Evolutionary conservation across 2,329 filamentous ascomycete genomes (phyloP).

Genomic region (Hypoxylon sp.): DNA sequence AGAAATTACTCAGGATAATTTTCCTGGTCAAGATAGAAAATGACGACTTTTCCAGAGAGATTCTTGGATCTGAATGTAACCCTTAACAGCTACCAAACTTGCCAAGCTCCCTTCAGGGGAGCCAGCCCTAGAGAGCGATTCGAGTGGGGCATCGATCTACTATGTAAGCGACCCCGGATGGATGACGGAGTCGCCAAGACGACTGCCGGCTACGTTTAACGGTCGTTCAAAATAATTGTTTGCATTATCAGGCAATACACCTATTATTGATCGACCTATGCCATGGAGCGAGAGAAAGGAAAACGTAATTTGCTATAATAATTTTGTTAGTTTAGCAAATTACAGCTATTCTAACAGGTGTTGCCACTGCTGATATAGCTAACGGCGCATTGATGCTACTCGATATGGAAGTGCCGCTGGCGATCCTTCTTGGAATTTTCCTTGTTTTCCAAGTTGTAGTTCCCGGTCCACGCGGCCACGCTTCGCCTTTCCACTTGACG

Average conservation of each 20-base stretch:
- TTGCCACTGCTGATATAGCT: conserved; percentile 30
- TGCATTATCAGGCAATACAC: too few relatives aligned
- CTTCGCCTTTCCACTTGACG: conserved; percentile 26
- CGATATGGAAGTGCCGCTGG: conserved; percentile 25
- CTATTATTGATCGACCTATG: background rate
- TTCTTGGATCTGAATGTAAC: conserved; percentile 38
- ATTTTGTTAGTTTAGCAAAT: background rate
- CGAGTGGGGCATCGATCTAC: conserved; percentile 27
- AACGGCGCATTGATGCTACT: conserved; percentile 32
- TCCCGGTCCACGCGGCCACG: conserved; percentile 23
- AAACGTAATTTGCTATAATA: background rate
- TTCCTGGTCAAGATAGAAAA: conserved; percentile 13
- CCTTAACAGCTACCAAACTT: conserved; percentile 6
- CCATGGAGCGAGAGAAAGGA: background rate
- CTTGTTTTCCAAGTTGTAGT: conserved; percentile 24
- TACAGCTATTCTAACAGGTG: background rate
- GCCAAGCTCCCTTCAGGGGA: background rate
- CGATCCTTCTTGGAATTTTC: conserved; percentile 32
- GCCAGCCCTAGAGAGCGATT: conserved; percentile 19
- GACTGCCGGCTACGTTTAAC: conserved; percentile 25
- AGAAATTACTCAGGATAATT: conserved; percentile 28
- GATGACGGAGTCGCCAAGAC: conserved; percentile 39
- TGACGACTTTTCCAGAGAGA: conserved; percentile 22
- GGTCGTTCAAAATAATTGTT: conserved; percentile 6
- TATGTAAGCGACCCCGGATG: conserved; percentile 11